Percentiles rank a stretch among this genome's conserved stretches.
Evolutionary conservation across 257 asterid species (phyloP).

Genomic region (Schizonepeta tenuifolia): DNA sequence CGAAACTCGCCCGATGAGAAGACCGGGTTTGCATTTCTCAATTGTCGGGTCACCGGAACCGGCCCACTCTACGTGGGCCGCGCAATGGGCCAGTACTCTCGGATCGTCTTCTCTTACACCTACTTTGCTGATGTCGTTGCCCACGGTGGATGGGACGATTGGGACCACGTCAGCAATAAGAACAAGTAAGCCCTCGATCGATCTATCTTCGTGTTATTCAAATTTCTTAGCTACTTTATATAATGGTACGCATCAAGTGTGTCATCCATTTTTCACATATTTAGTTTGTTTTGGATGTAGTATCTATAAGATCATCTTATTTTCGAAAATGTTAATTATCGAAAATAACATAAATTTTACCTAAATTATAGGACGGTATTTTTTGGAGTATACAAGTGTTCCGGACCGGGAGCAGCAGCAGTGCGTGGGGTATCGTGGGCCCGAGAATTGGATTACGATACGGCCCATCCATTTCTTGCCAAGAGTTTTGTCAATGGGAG

Average conservation of each 20-base stretch:
- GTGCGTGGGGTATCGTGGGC: constrained; percentile 67
- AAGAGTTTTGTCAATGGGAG: constrained; percentile 92
- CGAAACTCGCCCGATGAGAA: constrained; percentile 62
- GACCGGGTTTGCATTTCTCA: constrained; percentile 75
- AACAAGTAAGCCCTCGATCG: constrained; percentile 50
- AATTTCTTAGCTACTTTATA: too few relatives aligned
- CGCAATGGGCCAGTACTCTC: constrained; percentile 88
- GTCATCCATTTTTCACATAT: too few relatives aligned
- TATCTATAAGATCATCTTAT: too few relatives aligned
- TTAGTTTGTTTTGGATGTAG: too few relatives aligned
- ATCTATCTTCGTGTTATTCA: not conserved
- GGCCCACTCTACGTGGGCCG: constrained; percentile 91
- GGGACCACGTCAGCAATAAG: constrained; percentile 83
- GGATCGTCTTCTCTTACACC: constrained; percentile 75
- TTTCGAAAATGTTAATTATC: too few relatives aligned
- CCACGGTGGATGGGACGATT: constrained; percentile 97
- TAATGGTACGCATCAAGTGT: too few relatives aligned
- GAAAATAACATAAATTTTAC: too few relatives aligned
- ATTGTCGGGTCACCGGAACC: constrained; percentile 70
- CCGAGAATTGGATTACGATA: constrained; percentile 46
- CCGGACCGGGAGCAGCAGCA: constrained; percentile 57
- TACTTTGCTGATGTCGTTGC: constrained; percentile 74
- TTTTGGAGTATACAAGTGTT: constrained; percentile 52
- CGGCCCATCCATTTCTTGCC: constrained; percentile 58
- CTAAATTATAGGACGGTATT: constrained; percentile 43